These are phyloP conservation scores for Fusarium sp. DNA, from an alignment of 2,329 filamentous ascomycete genomes.

Conservation along the genomic window DNA sequence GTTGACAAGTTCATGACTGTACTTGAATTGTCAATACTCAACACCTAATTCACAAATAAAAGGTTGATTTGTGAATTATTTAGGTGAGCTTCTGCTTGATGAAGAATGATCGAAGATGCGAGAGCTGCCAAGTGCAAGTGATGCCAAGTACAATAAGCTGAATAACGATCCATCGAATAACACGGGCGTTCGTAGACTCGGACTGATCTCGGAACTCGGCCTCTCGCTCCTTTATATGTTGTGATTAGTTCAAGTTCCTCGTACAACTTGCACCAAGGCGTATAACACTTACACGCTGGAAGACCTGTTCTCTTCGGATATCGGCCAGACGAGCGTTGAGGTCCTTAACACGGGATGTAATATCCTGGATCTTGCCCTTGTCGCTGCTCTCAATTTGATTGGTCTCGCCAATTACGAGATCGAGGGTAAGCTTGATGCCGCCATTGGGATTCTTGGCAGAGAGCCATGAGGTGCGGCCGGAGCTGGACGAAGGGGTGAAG, in stretches of 20 bases:
- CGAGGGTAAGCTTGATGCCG: constrained; percentile 85
- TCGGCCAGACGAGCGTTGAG: constrained; percentile 88
- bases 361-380: constrained; percentile 91
- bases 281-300: constrained; percentile 78
- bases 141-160: constrained; percentile 86
- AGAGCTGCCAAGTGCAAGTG: constrained; percentile 97
- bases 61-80: constrained; percentile 29
- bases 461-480: constrained; percentile 78
- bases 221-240: constrained; percentile 81
- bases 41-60: constrained; percentile 19
- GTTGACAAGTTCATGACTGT: constrained; percentile 11
- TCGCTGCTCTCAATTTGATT: constrained; percentile 93
- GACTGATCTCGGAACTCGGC: constrained; percentile 98
- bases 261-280: neutral
- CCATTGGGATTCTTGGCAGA: constrained; percentile 73
- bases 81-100: constrained; percentile 99
- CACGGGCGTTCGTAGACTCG: constrained; percentile 89
- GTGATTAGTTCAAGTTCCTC: constrained; percentile 17
- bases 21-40: constrained; percentile 6
- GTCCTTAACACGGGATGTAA: constrained; percentile 89
- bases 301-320: constrained; percentile 93
- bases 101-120: constrained; percentile 95
- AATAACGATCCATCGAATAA: constrained; percentile 93
- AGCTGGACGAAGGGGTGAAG: constrained; percentile 85
- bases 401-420: constrained; percentile 94